A percentile compares a stretch with the other conserved stretches of the same genome.
These are phyloP conservation scores for Ramalina intermedia DNA, from an alignment of 495 filamentous ascomycete genomes.

Conservation along the genomic window DNA sequence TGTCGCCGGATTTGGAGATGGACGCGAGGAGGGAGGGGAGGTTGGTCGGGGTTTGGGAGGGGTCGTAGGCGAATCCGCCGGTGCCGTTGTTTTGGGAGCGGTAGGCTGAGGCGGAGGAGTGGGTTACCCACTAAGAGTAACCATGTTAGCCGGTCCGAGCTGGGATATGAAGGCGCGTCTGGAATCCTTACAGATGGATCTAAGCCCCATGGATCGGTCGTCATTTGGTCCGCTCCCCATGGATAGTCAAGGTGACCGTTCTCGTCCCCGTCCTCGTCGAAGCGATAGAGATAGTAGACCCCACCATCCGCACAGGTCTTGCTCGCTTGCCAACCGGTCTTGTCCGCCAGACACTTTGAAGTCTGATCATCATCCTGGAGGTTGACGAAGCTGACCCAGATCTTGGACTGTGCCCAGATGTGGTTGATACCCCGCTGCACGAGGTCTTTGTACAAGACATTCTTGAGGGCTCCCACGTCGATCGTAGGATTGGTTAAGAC, in stretches of 20 bases:
- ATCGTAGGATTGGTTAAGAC: not conserved
- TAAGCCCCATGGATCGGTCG: no score
- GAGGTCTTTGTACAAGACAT: not conserved
- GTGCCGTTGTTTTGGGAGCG: not conserved
- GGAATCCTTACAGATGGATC: no score
- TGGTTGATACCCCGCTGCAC: conserved; percentile 2
- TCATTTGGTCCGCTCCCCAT: conserved; percentile 1
- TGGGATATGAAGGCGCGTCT: no score
- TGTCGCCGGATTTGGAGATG: not conserved
- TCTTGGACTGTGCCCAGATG: conserved; percentile 4
- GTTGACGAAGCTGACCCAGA: conserved; percentile 5
- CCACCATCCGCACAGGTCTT: conserved; percentile 2
- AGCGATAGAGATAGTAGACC: conserved; percentile 5
- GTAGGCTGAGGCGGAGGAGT: not conserved
- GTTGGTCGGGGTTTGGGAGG: not conserved
- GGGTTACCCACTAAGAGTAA: not conserved
- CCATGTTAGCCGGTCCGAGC: not conserved
- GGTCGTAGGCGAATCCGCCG: not conserved
- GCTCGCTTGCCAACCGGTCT: not conserved
- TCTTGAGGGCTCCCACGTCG: not conserved
- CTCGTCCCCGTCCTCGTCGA: not conserved
- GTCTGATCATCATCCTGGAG: not conserved
- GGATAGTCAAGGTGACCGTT: not conserved
- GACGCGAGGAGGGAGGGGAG: not conserved
- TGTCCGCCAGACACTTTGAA: not conserved